Evolutionary conservation across 441 rosid species (phyloP).

Genomic region (Omphalea diandra): DNA sequence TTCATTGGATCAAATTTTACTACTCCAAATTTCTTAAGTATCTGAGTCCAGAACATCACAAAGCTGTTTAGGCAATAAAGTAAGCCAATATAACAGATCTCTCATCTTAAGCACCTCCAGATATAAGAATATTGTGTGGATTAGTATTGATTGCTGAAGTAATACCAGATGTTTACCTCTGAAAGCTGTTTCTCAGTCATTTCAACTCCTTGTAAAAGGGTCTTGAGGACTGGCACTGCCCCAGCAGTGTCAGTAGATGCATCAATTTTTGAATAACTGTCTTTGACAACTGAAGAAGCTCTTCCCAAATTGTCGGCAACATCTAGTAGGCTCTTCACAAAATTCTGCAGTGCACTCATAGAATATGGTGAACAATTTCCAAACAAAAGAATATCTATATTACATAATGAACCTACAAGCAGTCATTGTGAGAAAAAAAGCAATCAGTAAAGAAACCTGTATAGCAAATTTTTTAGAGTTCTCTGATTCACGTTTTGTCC

Average conservation of each 20-base stretch:
- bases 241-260: slow-evolving; percentile 55
- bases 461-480: slow-evolving; percentile 82
- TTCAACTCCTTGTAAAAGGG: slow-evolving; percentile 90
- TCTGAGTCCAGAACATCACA: slow-evolving; percentile 40
- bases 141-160: neutral
- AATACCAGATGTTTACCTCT: slow-evolving; percentile 45
- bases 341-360: slow-evolving; percentile 51
- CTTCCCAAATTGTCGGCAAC: slow-evolving; percentile 92
- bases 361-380: slow-evolving; percentile 1
- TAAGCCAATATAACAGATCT: neutral
- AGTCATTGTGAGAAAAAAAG: neutral
- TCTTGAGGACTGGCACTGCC: slow-evolving; percentile 69
- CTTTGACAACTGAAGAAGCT: slow-evolving; percentile 89
- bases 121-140: neutral
- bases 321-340: slow-evolving; percentile 79
- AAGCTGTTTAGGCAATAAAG: slow-evolving; percentile 13
- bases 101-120: neutral
- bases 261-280: slow-evolving; percentile 67
- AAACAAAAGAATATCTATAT: neutral
- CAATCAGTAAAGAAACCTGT: slow-evolving; percentile 49
- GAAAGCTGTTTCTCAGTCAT: slow-evolving; percentile 94
- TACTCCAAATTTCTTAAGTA: slow-evolving; percentile 69
- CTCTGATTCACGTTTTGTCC: slow-evolving; percentile 86
- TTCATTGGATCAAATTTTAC: slow-evolving; percentile 71
- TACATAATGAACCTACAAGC: neutral